Conservation (phyloP, 305 asterid genomes). For the Fraxinus paxiana region DNA sequence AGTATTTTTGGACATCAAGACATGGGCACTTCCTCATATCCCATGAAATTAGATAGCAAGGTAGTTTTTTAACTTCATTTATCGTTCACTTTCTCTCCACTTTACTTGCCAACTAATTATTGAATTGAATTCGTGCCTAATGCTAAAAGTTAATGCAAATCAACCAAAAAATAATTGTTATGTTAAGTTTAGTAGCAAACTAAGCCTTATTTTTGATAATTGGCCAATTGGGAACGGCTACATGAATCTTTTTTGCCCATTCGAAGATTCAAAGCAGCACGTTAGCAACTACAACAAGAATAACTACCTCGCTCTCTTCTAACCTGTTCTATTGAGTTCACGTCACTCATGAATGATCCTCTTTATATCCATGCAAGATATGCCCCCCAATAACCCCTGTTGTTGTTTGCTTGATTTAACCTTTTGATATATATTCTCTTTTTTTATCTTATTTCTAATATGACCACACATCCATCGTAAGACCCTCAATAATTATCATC, state of each 20-base stretch:
- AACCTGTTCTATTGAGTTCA: neutral
- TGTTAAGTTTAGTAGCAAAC: neutral
- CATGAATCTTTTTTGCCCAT: neutral
- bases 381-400: neutral
- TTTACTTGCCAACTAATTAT: neutral
- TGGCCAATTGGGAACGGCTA: neutral
- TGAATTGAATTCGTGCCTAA: neutral
- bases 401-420: neutral
- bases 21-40: slow-evolving; percentile 31
- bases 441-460: neutral
- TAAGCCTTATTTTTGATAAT: neutral
- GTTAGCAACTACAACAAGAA: neutral
- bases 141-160: neutral
- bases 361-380: neutral
- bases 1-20: slow-evolving; percentile 33
- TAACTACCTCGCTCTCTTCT: neutral
- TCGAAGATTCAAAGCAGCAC: neutral
- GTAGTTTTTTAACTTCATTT: slow-evolving; percentile 29
- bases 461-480: neutral
- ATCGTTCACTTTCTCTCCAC: neutral
- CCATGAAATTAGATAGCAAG: slow-evolving; percentile 44
- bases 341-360: neutral
- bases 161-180: neutral
- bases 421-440: neutral
- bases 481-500: neutral